Evolutionary conservation across 176 grass and related monocot species (phyloP).

Genomic region (Echinochloa phyllopogon): DNA sequence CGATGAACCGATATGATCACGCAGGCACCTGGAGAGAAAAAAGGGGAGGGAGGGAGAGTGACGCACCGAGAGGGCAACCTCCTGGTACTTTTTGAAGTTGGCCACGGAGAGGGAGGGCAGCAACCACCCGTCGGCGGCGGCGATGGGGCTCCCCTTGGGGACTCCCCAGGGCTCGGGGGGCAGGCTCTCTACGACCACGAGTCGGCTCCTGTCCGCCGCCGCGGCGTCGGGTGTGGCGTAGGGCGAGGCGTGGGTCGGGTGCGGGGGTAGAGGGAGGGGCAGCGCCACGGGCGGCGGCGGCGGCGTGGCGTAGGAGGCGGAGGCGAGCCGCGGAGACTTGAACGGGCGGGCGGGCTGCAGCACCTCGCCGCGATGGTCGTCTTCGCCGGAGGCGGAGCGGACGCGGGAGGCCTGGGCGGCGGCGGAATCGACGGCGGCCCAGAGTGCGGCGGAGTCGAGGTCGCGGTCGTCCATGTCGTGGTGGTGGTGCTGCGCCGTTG

Average conservation of each 20-base stretch:
- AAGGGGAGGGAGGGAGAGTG: not conserved
- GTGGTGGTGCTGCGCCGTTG: not conserved
- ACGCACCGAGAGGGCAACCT: slow-evolving; percentile 68
- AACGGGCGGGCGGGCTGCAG: slow-evolving; percentile 62
- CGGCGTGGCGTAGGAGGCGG: slow-evolving; percentile 33
- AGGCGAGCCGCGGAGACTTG: slow-evolving; percentile 54
- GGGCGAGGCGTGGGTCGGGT: not conserved
- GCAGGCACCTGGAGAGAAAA: not conserved
- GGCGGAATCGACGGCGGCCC: slow-evolving; percentile 76
- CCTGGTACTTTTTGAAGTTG: slow-evolving; percentile 85
- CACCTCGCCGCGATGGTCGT: slow-evolving; percentile 58
- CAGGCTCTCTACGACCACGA: slow-evolving; percentile 57
- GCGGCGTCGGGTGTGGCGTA: slow-evolving; percentile 37
- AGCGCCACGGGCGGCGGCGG: slow-evolving; percentile 12
- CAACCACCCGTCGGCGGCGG: slow-evolving; percentile 42
- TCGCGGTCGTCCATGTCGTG: slow-evolving; percentile 61
- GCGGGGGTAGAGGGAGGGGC: not conserved
- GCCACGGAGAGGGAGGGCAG: slow-evolving; percentile 73
- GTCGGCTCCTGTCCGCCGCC: slow-evolving; percentile 29
- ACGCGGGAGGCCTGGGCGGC: slow-evolving; percentile 46
- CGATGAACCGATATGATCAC: not conserved
- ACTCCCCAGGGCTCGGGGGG: slow-evolving; percentile 30
- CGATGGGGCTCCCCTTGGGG: not conserved
- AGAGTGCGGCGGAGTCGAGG: slow-evolving; percentile 82
- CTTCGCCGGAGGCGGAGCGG: slow-evolving; percentile 32